Evolutionary conservation across 1,284 basidiomycete species (phyloP), one percentile per base, ranked within the genome.

Genomic region (Ceraceosorus guamensis): DNA sequence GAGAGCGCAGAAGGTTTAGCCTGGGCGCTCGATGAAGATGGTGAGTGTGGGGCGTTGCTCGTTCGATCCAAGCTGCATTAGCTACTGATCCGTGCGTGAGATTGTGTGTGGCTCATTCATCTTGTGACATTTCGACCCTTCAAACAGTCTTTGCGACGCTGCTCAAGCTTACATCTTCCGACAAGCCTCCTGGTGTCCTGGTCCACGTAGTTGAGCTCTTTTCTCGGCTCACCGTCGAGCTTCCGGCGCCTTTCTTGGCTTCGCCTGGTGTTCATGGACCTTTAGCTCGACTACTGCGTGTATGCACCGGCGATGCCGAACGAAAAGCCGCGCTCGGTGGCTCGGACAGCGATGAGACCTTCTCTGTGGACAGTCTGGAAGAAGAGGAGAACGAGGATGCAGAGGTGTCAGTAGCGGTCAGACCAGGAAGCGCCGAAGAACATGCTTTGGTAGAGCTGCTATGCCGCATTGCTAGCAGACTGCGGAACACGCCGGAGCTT

Each of bases 1-100:
- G 88, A 59, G 57, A 55, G 5, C 32, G 47, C 41, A 60, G 65
- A 2, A 91, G 91, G 24, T 84, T 83, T 14, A 93, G 90, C 73
- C 79, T 95, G 60, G 93, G 96, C 95, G 33, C 79, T 97, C 50
- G 89, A 91, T 79, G 87, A 92, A 69, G 85, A 67, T 82, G 91
- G 34, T 89, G 88, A 71, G 87, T 89, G 70, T 76, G 82, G 1
- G 16, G 24, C 24, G 24, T 24, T 24, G 24, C 24, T 24, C 24
- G 24, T 24, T 24, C 24, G 24, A 24, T 24, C 24, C 24, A 24
- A 24, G 24, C 24, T 24, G 24, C 2, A 24, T 24, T 3, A 24
- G 24, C 24, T 24, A 3, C 3, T 3, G 24, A 24, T 24, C 24
- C 24, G 24, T 24, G 24, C 24, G 24, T 24, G 24, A 24, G 24